Evolutionary conservation across 768 basidiomycete genomes (phyloP).

Genomic region (Suillus weaverae): DNA sequence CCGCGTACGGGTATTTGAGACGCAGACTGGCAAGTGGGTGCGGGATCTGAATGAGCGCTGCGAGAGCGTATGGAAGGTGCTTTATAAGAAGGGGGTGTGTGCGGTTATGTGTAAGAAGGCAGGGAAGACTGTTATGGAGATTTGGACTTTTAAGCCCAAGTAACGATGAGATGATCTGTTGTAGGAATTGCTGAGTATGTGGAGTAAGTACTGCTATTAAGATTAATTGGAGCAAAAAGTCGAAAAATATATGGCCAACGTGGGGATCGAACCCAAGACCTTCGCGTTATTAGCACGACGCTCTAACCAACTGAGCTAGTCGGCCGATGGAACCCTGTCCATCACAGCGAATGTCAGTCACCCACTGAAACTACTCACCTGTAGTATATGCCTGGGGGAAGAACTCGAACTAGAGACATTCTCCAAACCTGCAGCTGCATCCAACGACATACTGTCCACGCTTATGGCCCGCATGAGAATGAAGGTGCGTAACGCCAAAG

Average conservation of each 20-base stretch:
- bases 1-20: slow-evolving; percentile 72
- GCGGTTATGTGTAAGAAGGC: slow-evolving; percentile 80
- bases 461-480: too few relatives aligned
- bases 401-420: too few relatives aligned
- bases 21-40: slow-evolving; percentile 60
- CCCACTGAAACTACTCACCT: too few relatives aligned
- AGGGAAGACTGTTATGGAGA: slow-evolving; percentile 85
- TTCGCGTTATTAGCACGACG: slow-evolving; percentile 61
- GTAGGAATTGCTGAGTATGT: neutral
- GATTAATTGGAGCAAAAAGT: neutral
- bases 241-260: slow-evolving; percentile 46
- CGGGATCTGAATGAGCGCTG: slow-evolving; percentile 76
- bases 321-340: slow-evolving; percentile 20
- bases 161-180: slow-evolving; percentile 16
- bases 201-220: neutral
- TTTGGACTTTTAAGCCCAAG: slow-evolving; percentile 71
- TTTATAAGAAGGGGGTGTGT: slow-evolving; percentile 67
- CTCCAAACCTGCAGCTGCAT: too few relatives aligned
- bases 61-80: slow-evolving; percentile 88
- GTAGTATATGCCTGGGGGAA: too few relatives aligned
- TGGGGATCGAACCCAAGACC: slow-evolving; percentile 73
- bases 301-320: slow-evolving; percentile 54
- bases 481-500: too few relatives aligned
- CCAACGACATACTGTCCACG: too few relatives aligned
- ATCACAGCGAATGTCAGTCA: neutral